Conservation (phyloP, 805 yeast species). For the Wickerhamiella occidentalis region DNA sequence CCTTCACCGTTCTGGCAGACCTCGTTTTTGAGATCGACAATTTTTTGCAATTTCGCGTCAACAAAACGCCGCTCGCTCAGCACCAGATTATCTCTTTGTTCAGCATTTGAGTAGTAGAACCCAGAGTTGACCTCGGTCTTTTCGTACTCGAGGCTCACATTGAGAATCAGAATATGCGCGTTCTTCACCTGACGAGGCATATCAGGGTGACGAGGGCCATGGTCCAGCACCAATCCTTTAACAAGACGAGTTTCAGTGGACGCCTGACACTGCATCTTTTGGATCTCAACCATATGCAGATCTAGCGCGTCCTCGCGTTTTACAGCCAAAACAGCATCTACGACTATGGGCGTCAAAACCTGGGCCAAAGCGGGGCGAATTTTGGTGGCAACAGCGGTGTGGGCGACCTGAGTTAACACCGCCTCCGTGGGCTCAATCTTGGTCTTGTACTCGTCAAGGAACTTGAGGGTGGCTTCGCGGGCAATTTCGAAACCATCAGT, state of each 20-base stretch:
- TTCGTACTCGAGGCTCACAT: slow-evolving; percentile 92
- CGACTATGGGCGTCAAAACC: slow-evolving; percentile 81
- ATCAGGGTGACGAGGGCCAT: slow-evolving; percentile 98
- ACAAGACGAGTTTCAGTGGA: slow-evolving; percentile 74
- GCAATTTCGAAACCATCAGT: slow-evolving; percentile 94
- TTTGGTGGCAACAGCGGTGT: slow-evolving; percentile 79
- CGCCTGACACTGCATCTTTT: slow-evolving; percentile 92
- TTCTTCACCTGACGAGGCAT: slow-evolving; percentile 85
- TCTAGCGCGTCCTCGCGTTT: slow-evolving; percentile 46
- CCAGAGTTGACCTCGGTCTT: slow-evolving; percentile 96
- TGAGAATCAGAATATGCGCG: slow-evolving; percentile 74
- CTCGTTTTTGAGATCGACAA: slow-evolving; percentile 82
- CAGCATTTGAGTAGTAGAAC: slow-evolving; percentile 87
- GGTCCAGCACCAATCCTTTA: slow-evolving; percentile 87
- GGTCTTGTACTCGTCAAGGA: slow-evolving; percentile 53
- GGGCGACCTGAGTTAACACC: slow-evolving; percentile 79
- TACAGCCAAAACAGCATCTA: slow-evolving; percentile 87
- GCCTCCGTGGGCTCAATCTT: slow-evolving; percentile 62
- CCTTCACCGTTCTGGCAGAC: slow-evolving; percentile 72
- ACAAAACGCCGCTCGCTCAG: slow-evolving; percentile 89
- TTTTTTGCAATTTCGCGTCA: slow-evolving; percentile 82
- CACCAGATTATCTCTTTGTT: slow-evolving; percentile 89
- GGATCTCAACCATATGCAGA: slow-evolving; percentile 93
- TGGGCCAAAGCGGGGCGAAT: slow-evolving; percentile 66
- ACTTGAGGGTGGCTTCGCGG: slow-evolving; percentile 59